These are phyloP conservation scores for Lactarius deliciosus DNA, from an alignment of 768 basidiomycete species.

Conservation along the genomic window DNA sequence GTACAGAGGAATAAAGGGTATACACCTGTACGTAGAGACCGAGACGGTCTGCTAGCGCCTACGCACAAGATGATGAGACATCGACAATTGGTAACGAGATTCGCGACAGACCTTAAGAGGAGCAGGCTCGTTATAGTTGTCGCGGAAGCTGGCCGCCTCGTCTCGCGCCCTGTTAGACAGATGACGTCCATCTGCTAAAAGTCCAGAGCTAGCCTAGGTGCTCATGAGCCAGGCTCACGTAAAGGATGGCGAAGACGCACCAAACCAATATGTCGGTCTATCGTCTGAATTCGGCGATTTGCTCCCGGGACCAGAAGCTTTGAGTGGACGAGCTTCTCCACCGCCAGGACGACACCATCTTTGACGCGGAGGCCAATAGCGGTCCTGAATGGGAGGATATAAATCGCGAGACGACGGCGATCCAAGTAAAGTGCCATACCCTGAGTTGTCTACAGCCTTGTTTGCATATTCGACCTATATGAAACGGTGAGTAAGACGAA, in stretches of 20 bases:
- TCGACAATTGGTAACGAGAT: neutral
- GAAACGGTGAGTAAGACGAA: neutral
- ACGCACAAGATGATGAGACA: constrained; percentile 24
- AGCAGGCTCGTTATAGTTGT: constrained; percentile 68
- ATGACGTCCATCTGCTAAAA: constrained; percentile 91
- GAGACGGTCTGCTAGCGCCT: constrained; percentile 73
- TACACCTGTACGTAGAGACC: constrained; percentile 92
- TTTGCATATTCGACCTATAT: constrained; percentile 92
- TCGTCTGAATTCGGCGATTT: constrained; percentile 89
- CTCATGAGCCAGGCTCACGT: constrained; percentile 2
- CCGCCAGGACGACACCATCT: constrained; percentile 91
- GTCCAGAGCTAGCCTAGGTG: constrained; percentile 85
- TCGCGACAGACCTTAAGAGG: constrained; percentile 66
- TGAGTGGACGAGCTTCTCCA: constrained; percentile 97
- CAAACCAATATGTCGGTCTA: constrained; percentile 93
- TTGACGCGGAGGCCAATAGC: constrained; percentile 95
- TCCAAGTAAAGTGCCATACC: constrained; percentile 48
- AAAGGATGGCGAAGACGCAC: constrained; percentile 43
- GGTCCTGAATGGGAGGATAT: constrained; percentile 53
- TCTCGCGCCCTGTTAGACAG: constrained; percentile 81
- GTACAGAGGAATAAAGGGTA: constrained; percentile 96
- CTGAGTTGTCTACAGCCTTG: constrained; percentile 98
- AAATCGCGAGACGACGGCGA: neutral
- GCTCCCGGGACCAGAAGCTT: constrained; percentile 92
- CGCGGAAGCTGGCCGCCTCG: constrained; percentile 74